These are phyloP conservation scores for Russula virescens DNA, from an alignment of 768 basidiomycete genomes.

Conservation along the genomic window DNA sequence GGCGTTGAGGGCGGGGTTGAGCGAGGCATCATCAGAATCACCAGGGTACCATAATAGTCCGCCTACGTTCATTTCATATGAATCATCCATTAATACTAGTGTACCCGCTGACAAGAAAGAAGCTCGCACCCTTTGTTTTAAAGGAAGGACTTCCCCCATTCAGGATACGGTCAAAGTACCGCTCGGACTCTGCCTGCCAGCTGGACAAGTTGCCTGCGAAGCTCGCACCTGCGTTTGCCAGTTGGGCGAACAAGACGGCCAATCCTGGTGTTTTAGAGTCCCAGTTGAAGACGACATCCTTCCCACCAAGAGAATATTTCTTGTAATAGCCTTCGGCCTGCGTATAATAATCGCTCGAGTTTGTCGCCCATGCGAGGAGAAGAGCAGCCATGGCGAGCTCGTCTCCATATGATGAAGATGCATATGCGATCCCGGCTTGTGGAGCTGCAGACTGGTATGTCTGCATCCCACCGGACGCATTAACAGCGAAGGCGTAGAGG, in stretches of 20 bases:
- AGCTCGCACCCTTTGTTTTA: slow-evolving; percentile 53
- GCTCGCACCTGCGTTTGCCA: slow-evolving; percentile 50
- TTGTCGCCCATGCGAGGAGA: slow-evolving; percentile 67
- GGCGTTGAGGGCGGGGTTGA: slow-evolving; percentile 83
- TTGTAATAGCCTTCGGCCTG: slow-evolving; percentile 60
- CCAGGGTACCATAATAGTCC: slow-evolving; percentile 79
- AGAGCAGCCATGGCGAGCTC: slow-evolving; percentile 73
- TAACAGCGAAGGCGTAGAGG: slow-evolving; percentile 72
- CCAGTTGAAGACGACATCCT: slow-evolving; percentile 77
- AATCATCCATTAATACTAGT: neutral
- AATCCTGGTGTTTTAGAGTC: slow-evolving; percentile 76
- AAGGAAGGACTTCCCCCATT: slow-evolving; percentile 48
- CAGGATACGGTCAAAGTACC: slow-evolving; percentile 69
- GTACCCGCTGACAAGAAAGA: neutral
- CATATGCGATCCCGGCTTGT: slow-evolving; percentile 54
- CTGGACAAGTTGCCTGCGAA: slow-evolving; percentile 47
- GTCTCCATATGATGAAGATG: slow-evolving; percentile 66
- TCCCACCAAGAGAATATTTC: slow-evolving; percentile 47
- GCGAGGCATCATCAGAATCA: slow-evolving; percentile 71
- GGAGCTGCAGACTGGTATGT: slow-evolving; percentile 71
- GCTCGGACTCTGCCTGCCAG: slow-evolving; percentile 69
- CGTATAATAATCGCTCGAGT: slow-evolving; percentile 50
- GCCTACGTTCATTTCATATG: slow-evolving; percentile 42
- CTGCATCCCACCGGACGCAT: slow-evolving; percentile 51
- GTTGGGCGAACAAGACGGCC: slow-evolving; percentile 68